phyloP scores from a whole-genome alignment of 2,329 filamentous ascomycete genomes.

The Diaporthe batatas region DNA sequence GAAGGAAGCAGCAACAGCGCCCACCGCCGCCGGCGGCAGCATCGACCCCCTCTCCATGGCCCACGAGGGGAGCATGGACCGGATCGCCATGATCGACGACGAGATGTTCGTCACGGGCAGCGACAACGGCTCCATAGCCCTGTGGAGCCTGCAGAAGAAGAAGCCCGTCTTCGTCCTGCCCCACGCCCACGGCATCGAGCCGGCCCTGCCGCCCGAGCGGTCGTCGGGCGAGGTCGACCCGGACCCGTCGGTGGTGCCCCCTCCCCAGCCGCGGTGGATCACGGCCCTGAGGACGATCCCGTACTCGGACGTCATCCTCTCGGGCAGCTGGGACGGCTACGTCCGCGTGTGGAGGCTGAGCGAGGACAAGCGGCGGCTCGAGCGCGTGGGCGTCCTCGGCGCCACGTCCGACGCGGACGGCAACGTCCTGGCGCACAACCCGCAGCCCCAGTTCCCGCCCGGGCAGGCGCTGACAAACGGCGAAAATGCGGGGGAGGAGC shows the following conservation, averaged over 20 bases:
- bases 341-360: conserved; percentile 88
- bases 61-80: conserved; percentile 89
- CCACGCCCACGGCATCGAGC: conserved; percentile 87
- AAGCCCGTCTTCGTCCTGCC: conserved; percentile 87
- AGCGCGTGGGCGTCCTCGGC: conserved; percentile 77
- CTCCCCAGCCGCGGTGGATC: conserved; percentile 85
- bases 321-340: conserved; percentile 93
- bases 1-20: conserved; percentile 55
- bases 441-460: conserved; percentile 37
- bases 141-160: conserved; percentile 95
- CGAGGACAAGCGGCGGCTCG: conserved; percentile 84
- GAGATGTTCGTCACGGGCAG: conserved; percentile 92
- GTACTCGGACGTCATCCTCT: conserved; percentile 90
- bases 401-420: conserved; percentile 45
- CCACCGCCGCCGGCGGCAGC: conserved; percentile 51
- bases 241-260: conserved; percentile 69
- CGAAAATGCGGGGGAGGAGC: neutral
- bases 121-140: conserved; percentile 87
- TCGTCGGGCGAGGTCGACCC: conserved; percentile 80
- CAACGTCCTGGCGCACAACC: conserved; percentile 39
- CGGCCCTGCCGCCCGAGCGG: conserved; percentile 74
- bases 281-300: conserved; percentile 89
- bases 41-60: conserved; percentile 67
- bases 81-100: conserved; percentile 89
- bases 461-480: conserved; percentile 47